Conservation (phyloP, 305 asterid species). For the Fraxinus baroniana region DNA sequence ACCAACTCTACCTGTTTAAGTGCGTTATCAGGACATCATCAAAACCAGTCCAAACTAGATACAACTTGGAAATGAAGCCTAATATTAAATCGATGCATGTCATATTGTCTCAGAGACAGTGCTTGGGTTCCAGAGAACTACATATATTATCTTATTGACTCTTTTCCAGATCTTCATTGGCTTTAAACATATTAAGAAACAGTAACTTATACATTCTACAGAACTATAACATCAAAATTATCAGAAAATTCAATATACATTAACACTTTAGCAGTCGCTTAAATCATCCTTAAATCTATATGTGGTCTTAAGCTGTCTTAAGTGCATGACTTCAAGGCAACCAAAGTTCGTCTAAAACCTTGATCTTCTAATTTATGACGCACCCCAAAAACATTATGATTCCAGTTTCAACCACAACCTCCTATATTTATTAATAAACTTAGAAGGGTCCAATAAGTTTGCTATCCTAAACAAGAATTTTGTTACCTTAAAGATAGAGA, state of each 20-base stretch:
- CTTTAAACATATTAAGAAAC: background rate
- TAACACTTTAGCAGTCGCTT: background rate
- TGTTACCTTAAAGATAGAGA: background rate
- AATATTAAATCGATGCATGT: background rate
- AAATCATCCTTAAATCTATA: background rate
- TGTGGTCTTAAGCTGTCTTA: background rate
- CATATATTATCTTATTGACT: background rate
- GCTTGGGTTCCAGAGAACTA: background rate
- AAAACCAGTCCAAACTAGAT: background rate
- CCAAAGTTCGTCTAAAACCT: background rate
- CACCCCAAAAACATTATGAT: background rate
- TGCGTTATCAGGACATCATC: conserved; percentile 19
- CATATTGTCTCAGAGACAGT: background rate
- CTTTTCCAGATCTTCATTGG: background rate
- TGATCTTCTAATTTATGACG: background rate
- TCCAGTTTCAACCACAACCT: background rate
- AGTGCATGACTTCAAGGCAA: background rate
- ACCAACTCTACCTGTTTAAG: conserved; percentile 79
- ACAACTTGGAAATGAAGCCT: background rate
- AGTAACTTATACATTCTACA: background rate
- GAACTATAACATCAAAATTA: background rate
- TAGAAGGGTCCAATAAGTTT: background rate
- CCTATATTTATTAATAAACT: background rate
- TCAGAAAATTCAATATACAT: background rate
- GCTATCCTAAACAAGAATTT: background rate